A percentile compares a stretch with the other conserved stretches of the same genome.
phyloP scores from a whole-genome alignment of 2,329 filamentous ascomycete genomes.

The Colletotrichum zoysiae region DNA sequence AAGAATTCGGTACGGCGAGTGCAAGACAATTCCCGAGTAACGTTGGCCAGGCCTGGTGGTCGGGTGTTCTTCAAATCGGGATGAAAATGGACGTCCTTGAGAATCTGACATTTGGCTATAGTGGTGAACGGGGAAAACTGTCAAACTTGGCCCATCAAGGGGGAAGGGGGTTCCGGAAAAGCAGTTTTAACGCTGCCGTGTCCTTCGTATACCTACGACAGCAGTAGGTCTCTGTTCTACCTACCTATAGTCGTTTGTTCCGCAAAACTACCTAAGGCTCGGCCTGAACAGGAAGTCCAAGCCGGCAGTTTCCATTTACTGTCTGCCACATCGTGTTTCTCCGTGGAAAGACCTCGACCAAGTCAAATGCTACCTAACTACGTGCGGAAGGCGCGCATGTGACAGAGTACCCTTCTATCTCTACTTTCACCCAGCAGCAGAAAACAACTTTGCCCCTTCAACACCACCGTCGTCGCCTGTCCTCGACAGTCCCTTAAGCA shows the following conservation, averaged over 20 bases:
- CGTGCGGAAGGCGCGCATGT: neutral
- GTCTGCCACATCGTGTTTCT: neutral
- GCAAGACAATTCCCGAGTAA: neutral
- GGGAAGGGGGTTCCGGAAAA: neutral
- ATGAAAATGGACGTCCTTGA: too few species aligned
- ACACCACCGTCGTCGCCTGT: neutral
- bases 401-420: too few species aligned
- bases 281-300: neutral
- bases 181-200: too few species aligned
- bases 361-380: neutral
- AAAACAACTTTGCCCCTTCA: neutral
- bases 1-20: conserved; percentile 30
- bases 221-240: neutral
- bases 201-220: neutral
- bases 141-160: neutral
- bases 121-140: neutral
- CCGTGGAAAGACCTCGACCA: neutral
- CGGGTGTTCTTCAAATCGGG: neutral
- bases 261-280: too few species aligned
- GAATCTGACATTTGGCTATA: neutral
- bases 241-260: too few species aligned
- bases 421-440: neutral
- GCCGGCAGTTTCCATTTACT: neutral
- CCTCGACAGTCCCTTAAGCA: conserved; percentile 2
- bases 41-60: neutral